Evolutionary conservation across 176 grass and related monocot genomes (phyloP), one percentile per base, ranked within the genome.

Genomic region (Aegilops umbellulata): DNA sequence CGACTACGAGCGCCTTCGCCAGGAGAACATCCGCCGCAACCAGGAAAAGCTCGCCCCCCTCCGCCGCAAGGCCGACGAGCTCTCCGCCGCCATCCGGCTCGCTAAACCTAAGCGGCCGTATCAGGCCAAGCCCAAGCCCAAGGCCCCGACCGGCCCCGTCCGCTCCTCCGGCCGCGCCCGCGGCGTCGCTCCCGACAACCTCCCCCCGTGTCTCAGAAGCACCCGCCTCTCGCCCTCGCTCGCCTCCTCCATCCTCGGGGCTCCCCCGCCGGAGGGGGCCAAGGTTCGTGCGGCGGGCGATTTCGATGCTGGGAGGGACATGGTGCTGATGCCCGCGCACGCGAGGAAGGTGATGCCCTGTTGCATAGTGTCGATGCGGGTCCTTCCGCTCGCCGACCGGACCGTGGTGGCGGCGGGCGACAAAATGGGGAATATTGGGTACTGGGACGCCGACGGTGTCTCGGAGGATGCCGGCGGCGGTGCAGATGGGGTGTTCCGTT

Each of bases 401-500:
- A 86, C 89, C 16, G 88, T 98, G 53, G 75, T 98, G 41, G 83
- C 60, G 10, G 74, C 74, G 1, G 95, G 91, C 13, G 82, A 92
- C 83, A 92, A 65, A 29, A 0, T 87, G 16, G 93, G 95, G 41
- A 39, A 92, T 34, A 10, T 98, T 10, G 95, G 89, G 23, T 93
- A 93, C 74, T 95, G 95, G 95, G 89, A 97, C 75, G 91, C 88
- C 49, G 92, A 93, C 76, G 17, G 30, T 13, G 20, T 69, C 7
- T 76, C 61, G 78, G 89, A 83, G 66, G 57, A 47, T 32, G 29
- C 29, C n/a, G n/a, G n/a, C 29, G 29, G 29, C 29, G 29, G 29
- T 16, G 35, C 35, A 38, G 72, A 74, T 11, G 70, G 61, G 76
- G 85, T 14, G 17, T 97, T 78, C 73, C 39, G 78, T 51, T 97